Base-by-base conservation (phyloP, 2,329 filamentous ascomycete genomes). In the Fusarium guadeloupense region DNA sequence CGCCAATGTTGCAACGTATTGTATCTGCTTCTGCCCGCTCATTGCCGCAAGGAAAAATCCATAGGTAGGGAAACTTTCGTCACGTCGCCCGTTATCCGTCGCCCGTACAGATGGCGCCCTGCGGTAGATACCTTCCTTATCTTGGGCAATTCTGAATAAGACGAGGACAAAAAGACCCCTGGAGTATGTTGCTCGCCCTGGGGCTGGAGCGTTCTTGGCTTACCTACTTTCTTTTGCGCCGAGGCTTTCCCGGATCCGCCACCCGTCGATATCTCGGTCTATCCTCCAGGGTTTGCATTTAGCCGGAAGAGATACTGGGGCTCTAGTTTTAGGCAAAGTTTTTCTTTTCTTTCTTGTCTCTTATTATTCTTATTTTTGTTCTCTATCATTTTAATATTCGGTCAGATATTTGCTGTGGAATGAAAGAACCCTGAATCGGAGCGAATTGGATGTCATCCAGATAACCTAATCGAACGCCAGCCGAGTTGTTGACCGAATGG, bases 261-360 rank as follows among this genome's bases (percentile, higher is more conserved):
- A 58, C 66, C 56, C 60, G 60, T 68, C 47, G 49, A 63, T 69
- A 67, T 68, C 60, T 68, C 63, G 66, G 66, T 52, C 60, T 54
- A 60, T 63, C 50, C 57, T 51, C 26, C 44, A 61, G 53, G 38
- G 42, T 41, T 54, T 68, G 35, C 52, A 69, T 69, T 68, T 68
- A 68, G 66, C 66, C 66, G 54, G 46, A 26, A 30, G 50, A 64
- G 55, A 63, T 48, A 40, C 42, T 42, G 64, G 59, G 54, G 47
- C 52, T 26, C 45, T 39, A 45, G 44, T 31, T 49, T 52, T 57
- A 49, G 52, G 41, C 54, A 41, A 54, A 54, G 28, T 59, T 54
- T 54, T 59, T 14, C 9, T 21, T 5, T 20, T 20, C 4, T 6
- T 20, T 14, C 26, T 25, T 20, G n/a, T 31, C 31, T 31, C 13